A percentile compares a stretch with the other conserved stretches of the same genome.
These are phyloP conservation scores for Salix arbutifolia DNA, from an alignment of 345 rosid species.

Conservation along the genomic window DNA sequence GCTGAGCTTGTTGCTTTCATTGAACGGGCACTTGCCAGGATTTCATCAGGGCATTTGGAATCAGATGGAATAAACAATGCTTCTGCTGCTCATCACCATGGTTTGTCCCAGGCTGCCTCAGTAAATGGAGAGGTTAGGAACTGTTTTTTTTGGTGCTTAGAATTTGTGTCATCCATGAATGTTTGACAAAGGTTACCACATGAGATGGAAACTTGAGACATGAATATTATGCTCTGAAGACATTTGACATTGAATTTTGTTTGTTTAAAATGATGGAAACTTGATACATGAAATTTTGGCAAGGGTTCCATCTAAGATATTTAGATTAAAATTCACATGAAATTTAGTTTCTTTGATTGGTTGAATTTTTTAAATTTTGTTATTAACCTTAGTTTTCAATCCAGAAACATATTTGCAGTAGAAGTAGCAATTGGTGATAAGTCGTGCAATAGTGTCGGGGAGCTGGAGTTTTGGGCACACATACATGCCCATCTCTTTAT, in stretches of 20 bases:
- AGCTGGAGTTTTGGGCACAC: background rate
- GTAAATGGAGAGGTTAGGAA: conserved; percentile 64
- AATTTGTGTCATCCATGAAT: background rate
- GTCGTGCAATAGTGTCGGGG: background rate
- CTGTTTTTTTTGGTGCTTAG: background rate
- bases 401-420: background rate
- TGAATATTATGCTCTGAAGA: background rate
- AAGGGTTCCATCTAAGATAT: background rate
- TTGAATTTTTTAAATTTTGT: background rate
- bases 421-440: background rate
- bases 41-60: conserved; percentile 74
- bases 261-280: background rate
- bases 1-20: conserved; percentile 82
- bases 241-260: background rate
- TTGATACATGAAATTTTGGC: background rate
- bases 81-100: conserved; percentile 43
- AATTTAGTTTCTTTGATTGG: background rate
- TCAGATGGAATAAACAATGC: conserved; percentile 48
- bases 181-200: background rate
- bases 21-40: conserved; percentile 77
- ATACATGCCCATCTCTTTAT: background rate
- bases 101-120: conserved; percentile 40
- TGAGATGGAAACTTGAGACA: background rate
- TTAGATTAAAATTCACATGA: background rate
- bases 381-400: background rate